phyloP scores from a whole-genome alignment of 1,139 yeast genomes.

The Lodderomyces metapsilosis region DNA sequence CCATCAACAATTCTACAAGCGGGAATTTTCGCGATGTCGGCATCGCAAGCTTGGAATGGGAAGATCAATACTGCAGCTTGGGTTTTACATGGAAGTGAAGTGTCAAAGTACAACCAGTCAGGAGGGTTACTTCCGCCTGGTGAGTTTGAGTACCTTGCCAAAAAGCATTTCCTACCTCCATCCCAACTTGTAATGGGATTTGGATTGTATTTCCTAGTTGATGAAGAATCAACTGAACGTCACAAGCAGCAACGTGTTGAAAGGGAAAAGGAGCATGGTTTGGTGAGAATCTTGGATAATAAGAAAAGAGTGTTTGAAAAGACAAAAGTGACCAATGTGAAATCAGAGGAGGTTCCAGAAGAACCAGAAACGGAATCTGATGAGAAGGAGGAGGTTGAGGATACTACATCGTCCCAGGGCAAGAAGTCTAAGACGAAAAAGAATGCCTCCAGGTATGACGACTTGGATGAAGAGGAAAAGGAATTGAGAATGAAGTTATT shows the following conservation, averaged over 20 bases:
- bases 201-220: slow-evolving; percentile 74
- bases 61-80: slow-evolving; percentile 81
- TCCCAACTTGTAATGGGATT: slow-evolving; percentile 86
- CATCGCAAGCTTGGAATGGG: slow-evolving; percentile 87
- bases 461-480: slow-evolving; percentile 90
- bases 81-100: slow-evolving; percentile 67
- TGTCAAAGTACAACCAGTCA: slow-evolving; percentile 68
- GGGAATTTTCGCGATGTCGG: slow-evolving; percentile 77
- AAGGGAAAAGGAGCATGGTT: slow-evolving; percentile 48
- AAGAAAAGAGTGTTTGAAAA: slow-evolving; percentile 33
- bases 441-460: slow-evolving; percentile 77
- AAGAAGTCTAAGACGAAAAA: slow-evolving; percentile 82
- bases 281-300: slow-evolving; percentile 38
- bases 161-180: slow-evolving; percentile 72
- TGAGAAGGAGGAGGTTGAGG: slow-evolving; percentile 9
- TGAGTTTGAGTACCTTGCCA: slow-evolving; percentile 53
- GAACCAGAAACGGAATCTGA: slow-evolving; percentile 12
- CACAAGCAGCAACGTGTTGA: slow-evolving; percentile 36
- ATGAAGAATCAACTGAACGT: slow-evolving; percentile 48
- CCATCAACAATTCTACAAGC: slow-evolving; percentile 91
- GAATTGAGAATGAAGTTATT: slow-evolving; percentile 69
- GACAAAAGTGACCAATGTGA: slow-evolving; percentile 12
- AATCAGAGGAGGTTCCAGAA: slow-evolving; percentile 13
- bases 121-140: slow-evolving; percentile 67
- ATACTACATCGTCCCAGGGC: slow-evolving; percentile 55